A percentile compares a stretch with the other conserved stretches of the same genome.
These are phyloP conservation scores for Cercospora zeina DNA, from an alignment of 2,329 filamentous ascomycete genomes.

Conservation along the genomic window DNA sequence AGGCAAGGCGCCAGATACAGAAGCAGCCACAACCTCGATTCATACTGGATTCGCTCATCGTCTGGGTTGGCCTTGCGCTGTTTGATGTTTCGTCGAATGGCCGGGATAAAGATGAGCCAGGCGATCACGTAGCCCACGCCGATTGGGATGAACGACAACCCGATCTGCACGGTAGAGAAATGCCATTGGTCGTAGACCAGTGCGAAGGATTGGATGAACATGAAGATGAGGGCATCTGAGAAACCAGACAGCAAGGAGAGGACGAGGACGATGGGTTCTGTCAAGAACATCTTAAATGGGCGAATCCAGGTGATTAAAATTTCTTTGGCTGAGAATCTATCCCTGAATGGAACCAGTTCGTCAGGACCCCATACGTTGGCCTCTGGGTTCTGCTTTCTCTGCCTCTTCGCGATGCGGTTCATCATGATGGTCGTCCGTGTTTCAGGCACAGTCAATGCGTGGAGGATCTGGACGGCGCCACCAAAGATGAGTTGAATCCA, in stretches of 20 bases:
- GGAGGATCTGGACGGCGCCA: constrained; percentile 62
- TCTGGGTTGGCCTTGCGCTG: constrained; percentile 51
- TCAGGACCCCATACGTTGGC: constrained; percentile 71
- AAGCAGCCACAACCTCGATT: constrained; percentile 67
- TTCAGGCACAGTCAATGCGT: constrained; percentile 68
- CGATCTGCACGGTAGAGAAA: constrained; percentile 61
- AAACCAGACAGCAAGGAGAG: constrained; percentile 73
- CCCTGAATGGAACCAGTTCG: constrained; percentile 58
- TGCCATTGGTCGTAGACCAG: constrained; percentile 69
- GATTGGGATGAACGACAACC: constrained; percentile 66
- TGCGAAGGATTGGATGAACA: constrained; percentile 72
- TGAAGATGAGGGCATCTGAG: constrained; percentile 75
- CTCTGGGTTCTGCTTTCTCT: constrained; percentile 58
- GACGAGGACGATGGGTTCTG: constrained; percentile 71
- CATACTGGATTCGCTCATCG: constrained; percentile 59
- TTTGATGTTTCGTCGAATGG: constrained; percentile 53
- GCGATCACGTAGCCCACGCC: constrained; percentile 67
- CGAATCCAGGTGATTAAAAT: constrained; percentile 59
- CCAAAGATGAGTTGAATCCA: constrained; percentile 89
- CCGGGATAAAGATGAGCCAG: constrained; percentile 62
- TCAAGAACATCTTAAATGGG: constrained; percentile 75
- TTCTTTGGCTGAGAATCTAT: constrained; percentile 48
- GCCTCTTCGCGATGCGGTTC: constrained; percentile 74
- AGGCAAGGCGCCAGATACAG: constrained; percentile 64
- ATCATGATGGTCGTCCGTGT: constrained; percentile 78